Percentiles rank a stretch among this genome's conserved stretches.
These are phyloP conservation scores for Xylaria sp. DNA, from an alignment of 2,329 filamentous ascomycete species.

Conservation along the genomic window DNA sequence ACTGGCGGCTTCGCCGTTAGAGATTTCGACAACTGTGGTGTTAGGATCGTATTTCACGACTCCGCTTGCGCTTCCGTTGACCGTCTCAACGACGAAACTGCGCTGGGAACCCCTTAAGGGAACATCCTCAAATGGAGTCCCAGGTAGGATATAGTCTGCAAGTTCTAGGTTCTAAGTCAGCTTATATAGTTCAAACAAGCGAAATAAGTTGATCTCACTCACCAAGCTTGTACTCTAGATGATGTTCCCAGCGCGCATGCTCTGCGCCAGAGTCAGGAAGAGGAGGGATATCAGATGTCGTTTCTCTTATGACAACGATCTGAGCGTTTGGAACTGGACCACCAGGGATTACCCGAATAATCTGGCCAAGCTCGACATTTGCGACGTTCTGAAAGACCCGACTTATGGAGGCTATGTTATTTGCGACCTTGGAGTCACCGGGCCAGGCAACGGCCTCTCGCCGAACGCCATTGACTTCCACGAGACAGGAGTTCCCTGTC, in stretches of 20 bases:
- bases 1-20: constrained; percentile 47
- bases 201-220: constrained; percentile 9
- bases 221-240: constrained; percentile 48
- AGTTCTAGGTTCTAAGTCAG: constrained; percentile 56
- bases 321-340: constrained; percentile 65
- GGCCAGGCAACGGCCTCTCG: constrained; percentile 64
- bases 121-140: constrained; percentile 75
- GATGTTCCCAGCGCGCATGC: constrained; percentile 48
- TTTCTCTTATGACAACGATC: constrained; percentile 70
- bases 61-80: constrained; percentile 62
- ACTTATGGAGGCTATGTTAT: constrained; percentile 76
- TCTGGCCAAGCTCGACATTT: constrained; percentile 77
- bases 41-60: constrained; percentile 58
- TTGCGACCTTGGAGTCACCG: constrained; percentile 67
- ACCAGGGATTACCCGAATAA: constrained; percentile 68
- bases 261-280: constrained; percentile 44
- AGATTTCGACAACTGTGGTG: constrained; percentile 54
- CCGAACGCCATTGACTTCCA: constrained; percentile 51
- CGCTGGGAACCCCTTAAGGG: constrained; percentile 66
- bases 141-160: constrained; percentile 75
- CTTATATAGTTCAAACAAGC: neutral
- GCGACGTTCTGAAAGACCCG: constrained; percentile 78
- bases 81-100: constrained; percentile 67
- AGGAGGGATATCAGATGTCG: constrained; percentile 55
- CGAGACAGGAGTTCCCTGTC: constrained; percentile 51